Conservation (phyloP, 352 stramenopile species). For the Sclerospora graminicola region DNA sequence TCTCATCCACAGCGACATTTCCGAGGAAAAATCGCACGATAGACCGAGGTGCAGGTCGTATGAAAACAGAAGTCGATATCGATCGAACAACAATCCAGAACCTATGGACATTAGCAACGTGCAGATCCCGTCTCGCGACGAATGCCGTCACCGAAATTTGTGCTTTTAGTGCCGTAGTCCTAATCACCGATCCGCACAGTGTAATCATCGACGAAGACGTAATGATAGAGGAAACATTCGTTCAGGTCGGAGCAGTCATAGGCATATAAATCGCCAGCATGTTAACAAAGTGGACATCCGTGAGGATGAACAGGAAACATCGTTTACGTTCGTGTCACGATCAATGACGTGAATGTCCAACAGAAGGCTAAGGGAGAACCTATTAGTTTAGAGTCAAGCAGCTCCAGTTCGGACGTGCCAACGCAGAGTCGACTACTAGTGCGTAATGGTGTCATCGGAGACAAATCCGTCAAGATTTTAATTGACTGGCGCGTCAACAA, state of each 20-base stretch:
- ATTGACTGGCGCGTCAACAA: background rate
- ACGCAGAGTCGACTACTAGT: background rate
- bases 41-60: conserved; percentile 5
- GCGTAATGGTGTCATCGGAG: background rate
- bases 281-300: background rate
- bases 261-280: background rate
- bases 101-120: conserved; percentile 7
- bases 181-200: background rate
- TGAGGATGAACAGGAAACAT: background rate
- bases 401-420: background rate
- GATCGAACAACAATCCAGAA: conserved; percentile 1
- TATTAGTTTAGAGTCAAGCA: background rate
- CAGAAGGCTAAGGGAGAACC: background rate
- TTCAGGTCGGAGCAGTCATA: background rate
- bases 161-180: conserved; percentile 1
- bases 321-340: background rate
- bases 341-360: background rate
- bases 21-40: background rate
- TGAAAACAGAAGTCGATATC: background rate
- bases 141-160: conserved; percentile 4
- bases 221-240: conserved; percentile 1
- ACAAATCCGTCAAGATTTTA: background rate
- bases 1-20: background rate
- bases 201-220: background rate
- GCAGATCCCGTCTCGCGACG: conserved; percentile 1